Conservation (phyloP, 2,329 filamentous ascomycete species). For the Trichoderma aggressivum region DNA sequence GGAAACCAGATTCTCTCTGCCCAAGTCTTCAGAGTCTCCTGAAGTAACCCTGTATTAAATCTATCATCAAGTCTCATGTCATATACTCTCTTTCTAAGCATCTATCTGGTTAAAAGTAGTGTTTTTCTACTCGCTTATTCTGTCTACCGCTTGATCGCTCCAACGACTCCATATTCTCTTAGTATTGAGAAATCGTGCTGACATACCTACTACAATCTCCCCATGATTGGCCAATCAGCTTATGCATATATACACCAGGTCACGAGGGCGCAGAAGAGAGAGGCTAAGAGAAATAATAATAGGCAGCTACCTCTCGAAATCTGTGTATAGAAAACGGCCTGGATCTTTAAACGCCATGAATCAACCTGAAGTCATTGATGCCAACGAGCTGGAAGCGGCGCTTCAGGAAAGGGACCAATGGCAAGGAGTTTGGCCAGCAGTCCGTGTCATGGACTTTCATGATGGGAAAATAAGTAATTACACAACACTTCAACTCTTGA, state of each 20-base stretch:
- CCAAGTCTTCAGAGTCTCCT: slow-evolving; percentile 42
- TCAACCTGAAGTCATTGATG: background rate
- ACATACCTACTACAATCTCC: background rate
- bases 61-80: background rate
- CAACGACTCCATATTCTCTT: background rate
- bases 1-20: slow-evolving; percentile 55
- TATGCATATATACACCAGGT: background rate
- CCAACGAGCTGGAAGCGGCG: background rate
- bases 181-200: background rate
- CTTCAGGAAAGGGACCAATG: background rate
- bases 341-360: background rate
- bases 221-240: background rate
- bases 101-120: background rate
- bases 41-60: slow-evolving; percentile 35
- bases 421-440: background rate
- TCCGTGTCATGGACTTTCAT: background rate
- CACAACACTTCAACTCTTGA: background rate
- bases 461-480: background rate
- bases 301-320: background rate
- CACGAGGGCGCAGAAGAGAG: background rate
- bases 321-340: background rate
- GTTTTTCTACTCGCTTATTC: background rate
- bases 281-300: background rate
- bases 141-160: background rate
- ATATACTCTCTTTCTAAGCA: background rate